These are phyloP conservation scores for Sutorius australiensis DNA, from an alignment of 768 basidiomycete genomes.

Conservation along the genomic window DNA sequence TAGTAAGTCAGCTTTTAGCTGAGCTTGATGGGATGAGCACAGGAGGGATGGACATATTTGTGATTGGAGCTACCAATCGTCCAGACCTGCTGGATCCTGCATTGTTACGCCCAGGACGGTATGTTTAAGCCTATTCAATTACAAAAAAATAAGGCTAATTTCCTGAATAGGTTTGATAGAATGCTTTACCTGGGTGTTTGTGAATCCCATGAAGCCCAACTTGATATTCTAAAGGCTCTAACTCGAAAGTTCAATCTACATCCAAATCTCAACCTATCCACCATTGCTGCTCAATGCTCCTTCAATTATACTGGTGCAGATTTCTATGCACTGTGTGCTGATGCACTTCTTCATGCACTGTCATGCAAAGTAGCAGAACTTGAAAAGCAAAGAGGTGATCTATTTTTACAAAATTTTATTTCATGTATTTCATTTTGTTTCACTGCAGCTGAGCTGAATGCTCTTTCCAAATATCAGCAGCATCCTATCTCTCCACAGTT, in stretches of 20 bases:
- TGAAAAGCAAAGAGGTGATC: constrained; percentile 71
- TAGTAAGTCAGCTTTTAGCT: constrained; percentile 90
- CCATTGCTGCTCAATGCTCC: constrained; percentile 70
- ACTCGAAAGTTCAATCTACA: constrained; percentile 90
- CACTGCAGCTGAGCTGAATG: constrained; percentile 40
- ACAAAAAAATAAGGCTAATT: not conserved
- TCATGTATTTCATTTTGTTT: not conserved
- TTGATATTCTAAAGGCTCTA: constrained; percentile 82
- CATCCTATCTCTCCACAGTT: constrained; percentile 85
- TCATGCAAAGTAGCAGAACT: constrained; percentile 77
- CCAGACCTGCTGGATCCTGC: constrained; percentile 92
- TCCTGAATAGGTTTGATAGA: constrained; percentile 75
- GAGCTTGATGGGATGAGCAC: constrained; percentile 88
- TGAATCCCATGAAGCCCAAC: constrained; percentile 78
- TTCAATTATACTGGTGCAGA: constrained; percentile 98
- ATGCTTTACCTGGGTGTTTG: constrained; percentile 95
- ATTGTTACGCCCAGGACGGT: constrained; percentile 84
- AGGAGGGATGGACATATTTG: constrained; percentile 75
- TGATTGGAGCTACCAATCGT: constrained; percentile 93
- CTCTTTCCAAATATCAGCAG: constrained; percentile 34
- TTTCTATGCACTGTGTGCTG: constrained; percentile 95
- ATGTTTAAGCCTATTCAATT: constrained; percentile 15
- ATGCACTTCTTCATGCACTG: constrained; percentile 95
- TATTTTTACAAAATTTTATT: not conserved
- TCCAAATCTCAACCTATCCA: constrained; percentile 55